A percentile compares a stretch with the other conserved stretches of the same genome.
Evolutionary conservation across 371 early-diverging fungal genomes (phyloP).

Genomic region (Mortierella sp.): DNA sequence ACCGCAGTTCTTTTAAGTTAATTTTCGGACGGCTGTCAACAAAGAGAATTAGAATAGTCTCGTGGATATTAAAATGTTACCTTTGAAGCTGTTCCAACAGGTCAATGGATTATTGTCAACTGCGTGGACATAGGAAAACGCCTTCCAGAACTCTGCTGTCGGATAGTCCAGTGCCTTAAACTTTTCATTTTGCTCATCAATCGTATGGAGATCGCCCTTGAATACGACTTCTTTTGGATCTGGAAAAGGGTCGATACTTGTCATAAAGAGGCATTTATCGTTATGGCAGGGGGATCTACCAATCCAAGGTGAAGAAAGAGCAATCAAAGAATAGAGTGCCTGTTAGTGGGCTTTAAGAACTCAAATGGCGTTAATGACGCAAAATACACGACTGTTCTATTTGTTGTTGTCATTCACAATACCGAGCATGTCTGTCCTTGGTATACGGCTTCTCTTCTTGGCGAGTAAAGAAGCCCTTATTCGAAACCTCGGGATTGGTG

Average conservation of each 20-base stretch:
- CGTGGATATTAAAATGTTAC: too few relatives aligned
- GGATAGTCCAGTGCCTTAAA: slow-evolving; percentile 46
- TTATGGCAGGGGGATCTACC: slow-evolving; percentile 59
- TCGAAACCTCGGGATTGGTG: slow-evolving; percentile 55
- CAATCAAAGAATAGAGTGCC: not conserved
- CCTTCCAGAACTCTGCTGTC: slow-evolving; percentile 49
- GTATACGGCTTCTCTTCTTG: slow-evolving; percentile 58
- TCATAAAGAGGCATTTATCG: slow-evolving; percentile 62
- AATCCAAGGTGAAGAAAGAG: not conserved
- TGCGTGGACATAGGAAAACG: slow-evolving; percentile 56
- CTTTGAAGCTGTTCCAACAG: slow-evolving; percentile 60
- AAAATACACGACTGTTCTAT: too few relatives aligned
- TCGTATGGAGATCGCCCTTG: slow-evolving; percentile 38
- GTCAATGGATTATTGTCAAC: slow-evolving; percentile 58
- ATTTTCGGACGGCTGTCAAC: too few relatives aligned
- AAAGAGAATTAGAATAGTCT: too few relatives aligned
- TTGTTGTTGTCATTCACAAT: too few relatives aligned
- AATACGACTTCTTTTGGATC: slow-evolving; percentile 39
- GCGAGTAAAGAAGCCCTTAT: slow-evolving; percentile 64
- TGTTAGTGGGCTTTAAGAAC: not conserved
- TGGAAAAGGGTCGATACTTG: slow-evolving; percentile 60
- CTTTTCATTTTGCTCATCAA: slow-evolving; percentile 42
- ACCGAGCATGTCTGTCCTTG: slow-evolving; percentile 61
- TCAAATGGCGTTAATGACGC: too few relatives aligned
- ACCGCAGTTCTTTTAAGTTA: not conserved